Percentiles rank a stretch among this genome's conserved stretches.
Evolutionary conservation across 2,329 filamentous ascomycete species (phyloP).

Genomic region (Trichoderma sp.): DNA sequence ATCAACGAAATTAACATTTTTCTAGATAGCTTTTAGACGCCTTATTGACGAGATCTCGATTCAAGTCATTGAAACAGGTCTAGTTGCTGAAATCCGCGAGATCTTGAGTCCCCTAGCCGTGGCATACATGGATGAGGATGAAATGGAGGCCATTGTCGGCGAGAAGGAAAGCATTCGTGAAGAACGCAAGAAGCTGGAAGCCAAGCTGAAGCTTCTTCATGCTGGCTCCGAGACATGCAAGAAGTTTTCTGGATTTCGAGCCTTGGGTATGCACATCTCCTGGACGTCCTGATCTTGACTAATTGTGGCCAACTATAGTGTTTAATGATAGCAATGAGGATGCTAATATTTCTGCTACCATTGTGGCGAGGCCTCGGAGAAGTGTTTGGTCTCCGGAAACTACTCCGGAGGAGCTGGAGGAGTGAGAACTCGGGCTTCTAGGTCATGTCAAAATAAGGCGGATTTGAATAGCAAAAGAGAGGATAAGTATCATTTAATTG

Average conservation of each 20-base stretch:
- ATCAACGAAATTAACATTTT: not conserved
- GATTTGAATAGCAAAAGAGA: no score
- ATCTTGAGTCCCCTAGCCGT: conserved; percentile 25
- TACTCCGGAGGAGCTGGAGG: no score
- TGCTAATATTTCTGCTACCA: not conserved
- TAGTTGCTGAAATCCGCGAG: conserved; percentile 23
- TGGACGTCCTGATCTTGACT: not conserved
- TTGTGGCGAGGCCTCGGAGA: no score
- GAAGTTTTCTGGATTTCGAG: not conserved
- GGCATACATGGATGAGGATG: conserved; percentile 21
- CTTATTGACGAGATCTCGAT: conserved; percentile 27
- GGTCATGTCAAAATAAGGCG: no score
- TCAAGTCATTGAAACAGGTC: conserved; percentile 26
- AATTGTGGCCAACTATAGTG: not conserved
- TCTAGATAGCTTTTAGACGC: conserved; percentile 25
- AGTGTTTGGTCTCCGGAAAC: no score
- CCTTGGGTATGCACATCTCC: not conserved
- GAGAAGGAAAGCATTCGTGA: conserved; percentile 22
- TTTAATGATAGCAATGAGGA: not conserved
- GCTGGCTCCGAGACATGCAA: not conserved
- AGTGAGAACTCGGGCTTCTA: no score
- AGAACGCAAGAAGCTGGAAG: not conserved
- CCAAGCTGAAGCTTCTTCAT: not conserved
- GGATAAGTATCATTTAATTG: no score
- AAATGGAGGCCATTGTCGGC: conserved; percentile 24